Percentiles rank a stretch among this genome's conserved stretches.
phyloP scores from a whole-genome alignment of 352 stramenopile genomes.

The Saprolegnia diclina region DNA sequence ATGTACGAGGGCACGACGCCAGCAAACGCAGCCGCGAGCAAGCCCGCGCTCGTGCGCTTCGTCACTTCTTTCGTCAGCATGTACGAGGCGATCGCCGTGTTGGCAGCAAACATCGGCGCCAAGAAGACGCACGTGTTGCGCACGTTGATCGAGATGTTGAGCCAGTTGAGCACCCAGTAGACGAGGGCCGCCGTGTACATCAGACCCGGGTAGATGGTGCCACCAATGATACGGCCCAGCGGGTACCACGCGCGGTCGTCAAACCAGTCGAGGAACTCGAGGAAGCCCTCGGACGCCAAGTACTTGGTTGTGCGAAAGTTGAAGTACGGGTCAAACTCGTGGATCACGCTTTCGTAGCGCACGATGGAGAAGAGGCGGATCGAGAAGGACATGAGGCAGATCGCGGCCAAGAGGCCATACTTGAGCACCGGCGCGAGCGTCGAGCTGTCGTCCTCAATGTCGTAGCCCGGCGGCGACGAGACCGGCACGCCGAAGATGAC shows the following conservation, averaged over 20 bases:
- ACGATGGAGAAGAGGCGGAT: slow-evolving; percentile 92
- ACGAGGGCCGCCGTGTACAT: slow-evolving; percentile 87
- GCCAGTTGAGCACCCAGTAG: slow-evolving; percentile 86
- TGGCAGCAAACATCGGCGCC: slow-evolving; percentile 85
- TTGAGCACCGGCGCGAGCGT: slow-evolving; percentile 76
- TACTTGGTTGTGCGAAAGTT: slow-evolving; percentile 98
- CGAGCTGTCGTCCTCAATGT: slow-evolving; percentile 67
- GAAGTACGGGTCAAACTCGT: slow-evolving; percentile 95
- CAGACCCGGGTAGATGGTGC: slow-evolving; percentile 91
- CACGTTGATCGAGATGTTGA: slow-evolving; percentile 91
- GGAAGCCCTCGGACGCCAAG: slow-evolving; percentile 89
- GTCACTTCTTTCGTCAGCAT: slow-evolving; percentile 88
- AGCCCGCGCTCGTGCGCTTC: slow-evolving; percentile 76
- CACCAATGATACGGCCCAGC: slow-evolving; percentile 87
- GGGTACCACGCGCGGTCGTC: slow-evolving; percentile 94
- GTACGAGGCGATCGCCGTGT: slow-evolving; percentile 85
- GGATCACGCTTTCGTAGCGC: slow-evolving; percentile 89
- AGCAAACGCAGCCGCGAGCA: slow-evolving; percentile 93
- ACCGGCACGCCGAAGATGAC: slow-evolving; percentile 13
- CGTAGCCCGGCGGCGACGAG: slow-evolving; percentile 13
- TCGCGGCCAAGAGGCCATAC: slow-evolving; percentile 88
- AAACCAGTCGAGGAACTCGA: slow-evolving; percentile 98
- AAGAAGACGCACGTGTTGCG: slow-evolving; percentile 91
- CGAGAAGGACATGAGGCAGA: slow-evolving; percentile 90
- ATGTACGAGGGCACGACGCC: slow-evolving; percentile 96